Percentiles rank a stretch among this genome's conserved stretches.
Evolutionary conservation across 2,329 filamentous ascomycete genomes (phyloP).

Genomic region (Ascocoryne sarcoides): DNA sequence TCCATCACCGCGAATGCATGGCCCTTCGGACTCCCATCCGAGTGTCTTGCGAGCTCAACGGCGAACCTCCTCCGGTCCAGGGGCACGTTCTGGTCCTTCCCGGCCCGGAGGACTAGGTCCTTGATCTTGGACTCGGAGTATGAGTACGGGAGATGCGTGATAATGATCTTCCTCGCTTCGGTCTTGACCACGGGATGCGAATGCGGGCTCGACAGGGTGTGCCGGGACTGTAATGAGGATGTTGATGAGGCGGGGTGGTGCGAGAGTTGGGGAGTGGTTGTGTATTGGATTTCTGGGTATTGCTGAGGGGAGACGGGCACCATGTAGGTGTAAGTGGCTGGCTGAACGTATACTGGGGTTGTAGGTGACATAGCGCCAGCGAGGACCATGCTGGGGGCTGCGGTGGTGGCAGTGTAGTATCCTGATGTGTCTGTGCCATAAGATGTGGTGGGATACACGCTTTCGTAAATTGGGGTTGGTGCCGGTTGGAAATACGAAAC

Average conservation of each 20-base stretch:
- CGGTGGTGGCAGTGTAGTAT: neutral
- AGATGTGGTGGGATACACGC: constrained; percentile 4
- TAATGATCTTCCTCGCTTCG: constrained; percentile 20
- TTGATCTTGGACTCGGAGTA: neutral
- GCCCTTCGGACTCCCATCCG: constrained; percentile 8
- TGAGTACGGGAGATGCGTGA: constrained; percentile 15
- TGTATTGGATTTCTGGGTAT: too few species aligned
- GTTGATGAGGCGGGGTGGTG: neutral
- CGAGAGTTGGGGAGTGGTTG: neutral
- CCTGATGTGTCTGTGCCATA: neutral
- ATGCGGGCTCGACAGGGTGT: too few species aligned
- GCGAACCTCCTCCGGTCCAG: too few species aligned
- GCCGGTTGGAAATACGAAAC: too few species aligned
- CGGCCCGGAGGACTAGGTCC: neutral
- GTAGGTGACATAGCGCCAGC: constrained; percentile 1
- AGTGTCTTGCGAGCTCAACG: constrained; percentile 10
- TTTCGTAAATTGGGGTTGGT: neutral
- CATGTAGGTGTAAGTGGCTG: neutral
- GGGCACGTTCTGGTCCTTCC: too few species aligned
- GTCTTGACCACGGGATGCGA: constrained; percentile 3
- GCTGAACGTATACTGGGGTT: too few species aligned
- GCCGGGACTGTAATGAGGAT: neutral
- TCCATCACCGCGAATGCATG: constrained; percentile 17
- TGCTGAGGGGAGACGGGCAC: neutral
- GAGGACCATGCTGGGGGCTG: neutral